Base-by-base conservation (phyloP, 495 filamentous ascomycete genomes). In the Stereocaulon alpinum region DNA sequence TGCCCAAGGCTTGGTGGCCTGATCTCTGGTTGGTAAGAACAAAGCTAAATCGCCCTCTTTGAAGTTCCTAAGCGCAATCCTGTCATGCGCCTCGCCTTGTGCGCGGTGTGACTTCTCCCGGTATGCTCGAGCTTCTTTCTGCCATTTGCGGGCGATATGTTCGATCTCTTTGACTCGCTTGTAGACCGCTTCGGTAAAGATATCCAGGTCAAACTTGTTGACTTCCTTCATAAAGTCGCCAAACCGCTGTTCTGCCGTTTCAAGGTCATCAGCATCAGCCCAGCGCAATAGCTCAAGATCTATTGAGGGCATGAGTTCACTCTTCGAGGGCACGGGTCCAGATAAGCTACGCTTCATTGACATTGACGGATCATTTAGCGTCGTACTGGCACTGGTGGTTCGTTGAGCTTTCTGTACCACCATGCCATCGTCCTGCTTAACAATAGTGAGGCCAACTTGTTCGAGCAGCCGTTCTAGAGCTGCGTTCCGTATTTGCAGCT, bases 31-130 rank as follows among this genome's bases (percentile, higher is more conserved):
- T 0, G 93, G 93, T 14, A 97, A 77, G 76, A 99, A 99, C 11
- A 99, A 77, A 24, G 92, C 94, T 17, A 99, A 80, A 67, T 99
- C 93, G 15, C 92, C 92, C 70, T 95, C 89, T 68, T 96, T 97
- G 78, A 98, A 99, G 20, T 89, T 83, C 50, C 87, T 86, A 69
- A 88, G 95, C n/a, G 94, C 91, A 64, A 99, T 96, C 71, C 96
- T 96, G 56, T 96, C 89, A 61, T 95, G 89, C 2, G 91, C 83
- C 67, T 99, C 93, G 64, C 86, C 86, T 61, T 94, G 89, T 17
- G 82, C 73, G n/a, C 81, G 77, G 59, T 94, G 87, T 20, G 88
- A 84, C 65, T 92, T 93, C 48, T 97, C 93, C 27, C 92, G 83
- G 67, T 96, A 96, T 2, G 79, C 80, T 9, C 86, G 81, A 30